Base-by-base conservation (phyloP, 768 basidiomycete species). In the Rhodosporidiobolus odoratus region DNA sequence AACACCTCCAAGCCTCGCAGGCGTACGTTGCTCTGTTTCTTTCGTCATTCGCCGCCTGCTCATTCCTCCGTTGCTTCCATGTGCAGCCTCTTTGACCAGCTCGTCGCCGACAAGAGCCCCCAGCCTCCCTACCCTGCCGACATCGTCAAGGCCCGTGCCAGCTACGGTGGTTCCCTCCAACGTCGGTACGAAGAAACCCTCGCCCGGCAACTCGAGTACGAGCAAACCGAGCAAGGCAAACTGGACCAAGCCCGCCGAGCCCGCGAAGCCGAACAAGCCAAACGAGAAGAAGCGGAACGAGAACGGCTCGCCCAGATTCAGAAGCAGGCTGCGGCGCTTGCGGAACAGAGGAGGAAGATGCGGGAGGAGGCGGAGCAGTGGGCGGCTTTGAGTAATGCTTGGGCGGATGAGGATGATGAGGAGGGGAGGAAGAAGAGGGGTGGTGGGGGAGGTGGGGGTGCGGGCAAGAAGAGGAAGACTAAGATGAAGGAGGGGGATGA, bases 151-250 rank as follows among this genome's bases (percentile, higher is more conserved):
- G 89, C 95, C 75, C 87, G 96, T 53, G 84, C 87, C 47, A 89
- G 89, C 78, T 99, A 97, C 76, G 92, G 93, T 19, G 89, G 91
- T 70, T 88, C 84, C 76, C 87, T 98, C 84, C 78, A 95, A 62
- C 84, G 90, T 65, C 87, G 87, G 61, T 88, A 86, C 4, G 89
- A 90, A 17, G 91, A 90, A 50, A 81, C 92, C 40, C 34, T 72
- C 34, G 69, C 66, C 13, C 56, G 56, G 30, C 79, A 79, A 54
- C 53, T 57, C 27, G 75, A 65, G 21, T 78, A 75, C 69, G 79
- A 79, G 66, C 50, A 57, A 54, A 65, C 66, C 25, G 78, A 74
- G 60, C 60, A 71, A 53, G 75, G 73, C 65, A 87, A 86, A 77
- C 82, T 92, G 4, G 89, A 91, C 48, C 84, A 85, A 27, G 93